These are phyloP conservation scores for Oenanthe javanica DNA, from an alignment of 140 eudicot species.

Conservation along the genomic window DNA sequence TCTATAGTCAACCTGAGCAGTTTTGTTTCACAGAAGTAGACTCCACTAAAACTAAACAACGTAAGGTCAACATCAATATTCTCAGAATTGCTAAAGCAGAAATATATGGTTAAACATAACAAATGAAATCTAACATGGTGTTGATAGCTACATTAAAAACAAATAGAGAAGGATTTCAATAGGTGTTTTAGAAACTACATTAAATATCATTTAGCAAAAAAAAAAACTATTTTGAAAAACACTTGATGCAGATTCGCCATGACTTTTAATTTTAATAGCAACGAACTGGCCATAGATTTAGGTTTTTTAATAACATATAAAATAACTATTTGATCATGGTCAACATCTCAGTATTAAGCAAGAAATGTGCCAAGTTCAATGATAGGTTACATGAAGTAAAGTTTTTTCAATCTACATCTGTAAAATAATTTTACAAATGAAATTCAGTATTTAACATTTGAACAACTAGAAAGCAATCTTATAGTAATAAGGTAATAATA, in stretches of 20 bases:
- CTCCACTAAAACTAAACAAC: not conserved
- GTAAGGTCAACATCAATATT: not conserved
- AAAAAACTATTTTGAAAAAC: not conserved
- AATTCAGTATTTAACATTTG: not conserved
- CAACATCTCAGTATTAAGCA: not conserved
- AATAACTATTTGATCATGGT: not conserved
- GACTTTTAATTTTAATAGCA: not conserved
- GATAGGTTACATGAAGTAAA: not conserved
- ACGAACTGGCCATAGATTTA: not conserved
- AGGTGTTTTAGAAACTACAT: not conserved
- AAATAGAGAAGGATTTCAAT: not conserved
- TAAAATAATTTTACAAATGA: not conserved
- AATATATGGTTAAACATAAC: not conserved
- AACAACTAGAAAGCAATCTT: not conserved
- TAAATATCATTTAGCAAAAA: not conserved
- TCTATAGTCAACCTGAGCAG: not conserved
- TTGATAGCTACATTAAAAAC: not conserved
- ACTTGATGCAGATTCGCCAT: not conserved
- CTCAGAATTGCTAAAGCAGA: not conserved
- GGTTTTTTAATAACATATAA: not conserved
- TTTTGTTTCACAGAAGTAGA: not conserved
- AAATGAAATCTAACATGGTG: not conserved
- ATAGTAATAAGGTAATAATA: not conserved
- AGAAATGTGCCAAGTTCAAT: not conserved
- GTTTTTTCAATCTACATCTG: not conserved